Conservation (phyloP, 192 early-diverging fungal genomes). For the Blastocladiella britannica region DNA sequence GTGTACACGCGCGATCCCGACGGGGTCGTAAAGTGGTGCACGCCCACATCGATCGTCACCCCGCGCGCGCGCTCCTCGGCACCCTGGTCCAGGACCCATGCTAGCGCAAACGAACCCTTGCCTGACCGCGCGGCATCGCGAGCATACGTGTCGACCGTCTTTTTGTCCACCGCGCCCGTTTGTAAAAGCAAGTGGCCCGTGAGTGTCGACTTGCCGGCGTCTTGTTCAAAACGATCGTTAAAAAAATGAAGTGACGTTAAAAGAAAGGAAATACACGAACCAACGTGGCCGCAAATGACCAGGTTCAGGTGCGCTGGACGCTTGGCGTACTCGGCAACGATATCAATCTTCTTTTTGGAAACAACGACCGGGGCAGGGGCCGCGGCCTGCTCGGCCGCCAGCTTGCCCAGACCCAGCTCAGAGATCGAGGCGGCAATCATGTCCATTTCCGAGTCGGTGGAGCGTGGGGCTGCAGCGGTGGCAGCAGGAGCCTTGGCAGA, state of each 20-base stretch:
- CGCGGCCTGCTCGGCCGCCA: not conserved
- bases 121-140: constrained; percentile 78
- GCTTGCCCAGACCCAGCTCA: not conserved
- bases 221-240: constrained; percentile 10
- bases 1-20: constrained; percentile 52
- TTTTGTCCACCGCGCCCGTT: constrained; percentile 72
- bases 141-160: constrained; percentile 68
- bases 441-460: not conserved
- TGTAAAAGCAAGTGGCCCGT: constrained; percentile 88
- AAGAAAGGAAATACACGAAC: not conserved
- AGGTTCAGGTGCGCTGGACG: constrained; percentile 50
- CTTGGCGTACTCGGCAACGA: constrained; percentile 46
- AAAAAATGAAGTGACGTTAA: not conserved
- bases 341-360: constrained; percentile 36
- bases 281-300: constrained; percentile 53
- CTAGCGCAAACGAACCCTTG: constrained; percentile 87
- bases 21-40: constrained; percentile 65
- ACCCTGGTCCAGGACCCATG: constrained; percentile 95
- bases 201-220: constrained; percentile 88
- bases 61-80: constrained; percentile 77
- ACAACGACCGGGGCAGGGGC: not conserved
- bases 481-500: no score
- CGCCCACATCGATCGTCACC: constrained; percentile 93
- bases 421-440: not conserved
- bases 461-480: no score